These are phyloP conservation scores for Rhynchosporium secalis DNA, from an alignment of 2,329 filamentous ascomycete species.

Conservation along the genomic window DNA sequence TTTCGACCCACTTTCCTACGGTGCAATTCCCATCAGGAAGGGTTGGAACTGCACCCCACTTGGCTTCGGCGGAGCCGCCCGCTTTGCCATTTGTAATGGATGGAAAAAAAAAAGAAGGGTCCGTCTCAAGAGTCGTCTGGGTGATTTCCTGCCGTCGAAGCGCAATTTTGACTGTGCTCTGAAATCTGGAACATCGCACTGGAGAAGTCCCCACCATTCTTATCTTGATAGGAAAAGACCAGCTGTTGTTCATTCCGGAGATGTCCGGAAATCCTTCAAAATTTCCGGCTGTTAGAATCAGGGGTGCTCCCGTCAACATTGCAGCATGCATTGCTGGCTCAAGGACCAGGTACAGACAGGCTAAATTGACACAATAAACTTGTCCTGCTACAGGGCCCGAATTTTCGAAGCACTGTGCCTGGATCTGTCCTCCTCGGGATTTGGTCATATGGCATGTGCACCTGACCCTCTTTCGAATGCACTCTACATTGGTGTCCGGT, in stretches of 20 bases:
- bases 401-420: constrained; percentile 8
- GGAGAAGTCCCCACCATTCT: background rate
- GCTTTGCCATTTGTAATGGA: constrained; percentile 16
- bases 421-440: background rate
- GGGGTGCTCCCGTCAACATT: constrained; percentile 10
- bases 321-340: constrained; percentile 10
- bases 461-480: background rate
- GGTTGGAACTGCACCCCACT: constrained; percentile 20
- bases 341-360: constrained; percentile 8
- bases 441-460: constrained; percentile 1
- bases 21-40: constrained; percentile 18
- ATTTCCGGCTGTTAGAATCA: constrained; percentile 14
- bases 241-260: constrained; percentile 14
- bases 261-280: constrained; percentile 15
- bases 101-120: background rate
- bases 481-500: background rate
- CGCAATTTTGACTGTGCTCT: background rate
- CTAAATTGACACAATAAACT: constrained; percentile 14
- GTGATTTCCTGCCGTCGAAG: background rate
- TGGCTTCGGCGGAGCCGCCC: constrained; percentile 20
- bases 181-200: background rate
- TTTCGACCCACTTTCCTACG: constrained; percentile 12
- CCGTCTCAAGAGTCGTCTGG: constrained; percentile 1
- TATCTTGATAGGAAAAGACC: background rate
- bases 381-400: background rate